Conservation (phyloP, 116 monocot genomes). For the Dioscorea cayenensis region DNA sequence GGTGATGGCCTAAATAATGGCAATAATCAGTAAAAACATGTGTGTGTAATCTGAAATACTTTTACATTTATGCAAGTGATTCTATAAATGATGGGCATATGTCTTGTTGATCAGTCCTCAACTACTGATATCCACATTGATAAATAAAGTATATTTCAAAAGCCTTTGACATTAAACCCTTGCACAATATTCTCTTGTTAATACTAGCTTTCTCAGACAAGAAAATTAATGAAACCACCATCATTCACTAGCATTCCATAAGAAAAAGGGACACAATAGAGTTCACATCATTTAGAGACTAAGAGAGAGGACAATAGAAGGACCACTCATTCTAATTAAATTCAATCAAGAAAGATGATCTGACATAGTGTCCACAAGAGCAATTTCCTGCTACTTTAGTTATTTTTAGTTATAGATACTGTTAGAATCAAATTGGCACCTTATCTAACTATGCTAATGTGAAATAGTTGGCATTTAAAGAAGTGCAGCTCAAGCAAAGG, state of each 20-base stretch:
- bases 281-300: background rate
- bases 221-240: background rate
- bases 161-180: background rate
- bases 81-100: background rate
- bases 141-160: background rate
- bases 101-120: background rate
- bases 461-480: background rate
- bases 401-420: background rate
- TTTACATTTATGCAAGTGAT: no score
- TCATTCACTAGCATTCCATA: no score
- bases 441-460: background rate
- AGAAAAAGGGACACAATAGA: no score
- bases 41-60: no score
- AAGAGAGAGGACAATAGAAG: background rate
- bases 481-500: no score
- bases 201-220: background rate
- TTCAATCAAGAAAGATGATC: background rate
- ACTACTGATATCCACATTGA: no score
- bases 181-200: background rate
- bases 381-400: background rate
- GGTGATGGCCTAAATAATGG: no score
- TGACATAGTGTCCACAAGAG: background rate
- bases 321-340: background rate
- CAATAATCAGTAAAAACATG: no score
- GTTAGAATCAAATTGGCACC: background rate